Conservation (phyloP, 2,329 filamentous ascomycete species). For the Gremmenia infestans region DNA sequence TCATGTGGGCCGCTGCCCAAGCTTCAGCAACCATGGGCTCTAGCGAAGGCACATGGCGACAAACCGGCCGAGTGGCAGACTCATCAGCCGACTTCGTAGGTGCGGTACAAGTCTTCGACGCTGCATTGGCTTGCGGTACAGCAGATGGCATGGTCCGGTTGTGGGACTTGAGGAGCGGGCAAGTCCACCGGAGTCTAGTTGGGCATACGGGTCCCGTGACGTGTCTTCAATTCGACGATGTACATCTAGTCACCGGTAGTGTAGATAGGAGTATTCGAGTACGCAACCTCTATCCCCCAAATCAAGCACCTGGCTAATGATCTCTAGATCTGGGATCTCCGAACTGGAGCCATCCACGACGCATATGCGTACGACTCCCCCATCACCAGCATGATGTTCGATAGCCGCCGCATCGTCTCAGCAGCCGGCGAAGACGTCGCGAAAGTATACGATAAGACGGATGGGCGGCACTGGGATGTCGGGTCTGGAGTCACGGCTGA, state of each 20-base stretch:
- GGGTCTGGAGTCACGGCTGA: constrained; percentile 72
- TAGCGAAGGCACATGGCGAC: constrained; percentile 64
- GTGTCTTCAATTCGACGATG: constrained; percentile 91
- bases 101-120: constrained; percentile 91
- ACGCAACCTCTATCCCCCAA: constrained; percentile 36
- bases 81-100: constrained; percentile 86
- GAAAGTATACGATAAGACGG: constrained; percentile 97
- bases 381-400: constrained; percentile 96
- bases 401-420: constrained; percentile 79
- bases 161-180: constrained; percentile 94
- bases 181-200: constrained; percentile 93
- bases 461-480: constrained; percentile 94
- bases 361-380: constrained; percentile 93
- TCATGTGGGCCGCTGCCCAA: constrained; percentile 96
- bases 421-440: constrained; percentile 90
- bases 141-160: constrained; percentile 95
- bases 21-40: constrained; percentile 65
- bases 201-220: constrained; percentile 95
- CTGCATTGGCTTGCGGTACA: constrained; percentile 90
- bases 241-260: constrained; percentile 90
- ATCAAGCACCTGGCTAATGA: constrained; percentile 23
- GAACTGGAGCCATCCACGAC: constrained; percentile 91
- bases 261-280: constrained; percentile 90
- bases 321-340: constrained; percentile 93
- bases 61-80: constrained; percentile 58